Conservation (phyloP, 176 grass and related monocot species). For the Chrysopogon serrulatus region DNA sequence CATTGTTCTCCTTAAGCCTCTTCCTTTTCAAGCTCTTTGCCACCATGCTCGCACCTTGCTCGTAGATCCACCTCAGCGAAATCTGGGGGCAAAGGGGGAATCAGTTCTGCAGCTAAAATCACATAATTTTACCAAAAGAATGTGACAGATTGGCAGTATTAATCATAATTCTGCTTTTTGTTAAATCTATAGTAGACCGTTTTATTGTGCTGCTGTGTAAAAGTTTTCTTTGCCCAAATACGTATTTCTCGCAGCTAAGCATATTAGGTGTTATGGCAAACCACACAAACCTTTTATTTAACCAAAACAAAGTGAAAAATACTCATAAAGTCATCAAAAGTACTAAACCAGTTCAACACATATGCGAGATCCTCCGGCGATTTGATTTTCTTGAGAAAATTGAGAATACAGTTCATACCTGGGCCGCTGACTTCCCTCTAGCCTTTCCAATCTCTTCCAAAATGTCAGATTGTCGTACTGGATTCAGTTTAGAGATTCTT, state of each 20-base stretch:
- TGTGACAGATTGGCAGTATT: neutral
- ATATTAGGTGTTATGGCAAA: neutral
- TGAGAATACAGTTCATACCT: slow-evolving; percentile 30
- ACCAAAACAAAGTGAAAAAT: neutral
- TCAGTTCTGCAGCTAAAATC: neutral
- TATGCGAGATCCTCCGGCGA: neutral
- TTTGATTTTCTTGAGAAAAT: neutral
- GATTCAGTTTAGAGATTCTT: slow-evolving; percentile 15
- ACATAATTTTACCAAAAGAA: neutral
- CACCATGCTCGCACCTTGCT: slow-evolving; percentile 59
- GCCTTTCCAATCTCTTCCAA: slow-evolving; percentile 47
- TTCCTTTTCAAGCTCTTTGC: slow-evolving; percentile 51
- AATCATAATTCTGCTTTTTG: neutral
- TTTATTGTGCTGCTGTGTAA: neutral
- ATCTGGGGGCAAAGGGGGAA: slow-evolving; percentile 23
- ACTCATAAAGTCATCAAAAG: neutral
- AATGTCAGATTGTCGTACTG: slow-evolving; percentile 37
- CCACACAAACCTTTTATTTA: neutral
- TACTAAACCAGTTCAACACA: neutral
- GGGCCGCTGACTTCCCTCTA: slow-evolving; percentile 57
- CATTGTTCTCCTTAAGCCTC: slow-evolving; percentile 44
- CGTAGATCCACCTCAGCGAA: slow-evolving; percentile 55
- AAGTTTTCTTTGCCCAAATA: neutral
- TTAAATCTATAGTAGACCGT: neutral
- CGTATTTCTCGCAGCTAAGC: neutral